Evolutionary conservation across 129 eudicot genomes (phyloP).

Genomic region (Centrapalus pauciflorus): DNA sequence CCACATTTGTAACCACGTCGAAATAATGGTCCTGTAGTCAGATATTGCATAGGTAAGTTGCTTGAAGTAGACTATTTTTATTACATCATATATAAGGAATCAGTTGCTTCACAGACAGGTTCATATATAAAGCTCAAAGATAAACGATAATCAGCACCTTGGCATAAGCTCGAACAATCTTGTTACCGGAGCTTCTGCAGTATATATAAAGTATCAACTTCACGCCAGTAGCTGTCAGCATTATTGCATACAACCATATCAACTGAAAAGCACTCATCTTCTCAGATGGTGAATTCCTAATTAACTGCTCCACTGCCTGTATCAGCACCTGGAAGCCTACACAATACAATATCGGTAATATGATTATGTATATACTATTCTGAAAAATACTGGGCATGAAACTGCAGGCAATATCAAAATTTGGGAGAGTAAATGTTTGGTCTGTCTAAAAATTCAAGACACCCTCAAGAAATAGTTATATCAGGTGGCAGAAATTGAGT

Average conservation of each 20-base stretch:
- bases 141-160: constrained; percentile 33
- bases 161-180: constrained; percentile 72
- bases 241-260: constrained; percentile 55
- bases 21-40: constrained; percentile 61
- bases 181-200: constrained; percentile 67
- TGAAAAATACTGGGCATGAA: too few relatives aligned
- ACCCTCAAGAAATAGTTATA: too few relatives aligned
- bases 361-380: background rate
- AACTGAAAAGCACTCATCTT: constrained; percentile 39
- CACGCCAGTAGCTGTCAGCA: constrained; percentile 54
- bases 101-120: background rate
- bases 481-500: background rate
- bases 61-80: too few relatives aligned
- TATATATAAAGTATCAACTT: constrained; percentile 56
- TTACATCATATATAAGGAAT: too few relatives aligned
- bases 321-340: constrained; percentile 67
- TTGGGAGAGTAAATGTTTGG: too few relatives aligned
- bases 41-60: background rate
- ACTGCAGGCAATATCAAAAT: too few relatives aligned
- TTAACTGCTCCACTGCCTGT: constrained; percentile 56
- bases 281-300: constrained; percentile 42
- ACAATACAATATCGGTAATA: background rate
- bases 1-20: constrained; percentile 70
- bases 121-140: background rate
- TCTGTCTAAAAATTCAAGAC: too few relatives aligned